Percentiles rank a stretch among this genome's conserved stretches.
These are phyloP conservation scores for Warburgia ugandensis DNA, from an alignment of 164 flowering plant genomes.

Conservation along the genomic window DNA sequence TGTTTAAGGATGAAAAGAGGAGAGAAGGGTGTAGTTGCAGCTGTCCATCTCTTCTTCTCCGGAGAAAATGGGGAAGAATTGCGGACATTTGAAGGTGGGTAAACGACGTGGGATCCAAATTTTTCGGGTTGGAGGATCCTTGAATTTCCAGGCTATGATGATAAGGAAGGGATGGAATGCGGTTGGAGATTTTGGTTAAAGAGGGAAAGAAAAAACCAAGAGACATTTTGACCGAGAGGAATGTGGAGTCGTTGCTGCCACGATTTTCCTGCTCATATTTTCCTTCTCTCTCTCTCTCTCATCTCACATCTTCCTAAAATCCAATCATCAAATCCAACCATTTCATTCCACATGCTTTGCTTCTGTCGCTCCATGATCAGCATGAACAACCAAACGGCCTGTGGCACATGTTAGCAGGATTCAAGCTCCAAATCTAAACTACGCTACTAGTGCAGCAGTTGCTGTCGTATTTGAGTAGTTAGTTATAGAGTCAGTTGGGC, in stretches of 20 bases:
- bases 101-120: background rate
- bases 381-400: too few species aligned
- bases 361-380: too few species aligned
- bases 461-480: too few species aligned
- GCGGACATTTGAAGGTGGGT: background rate
- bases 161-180: background rate
- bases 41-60: background rate
- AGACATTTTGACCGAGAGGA: constrained; percentile 3
- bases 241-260: background rate
- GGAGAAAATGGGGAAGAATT: background rate
- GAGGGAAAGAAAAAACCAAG: background rate
- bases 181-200: constrained; percentile 5
- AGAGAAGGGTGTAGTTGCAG: background rate
- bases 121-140: background rate
- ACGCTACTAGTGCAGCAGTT: too few species aligned
- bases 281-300: too few species aligned
- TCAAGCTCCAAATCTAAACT: too few species aligned
- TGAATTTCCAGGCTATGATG: constrained; percentile 4
- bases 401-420: too few species aligned
- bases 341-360: too few species aligned
- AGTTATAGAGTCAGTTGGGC: too few species aligned
- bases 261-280: too few species aligned
- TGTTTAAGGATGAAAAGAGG: background rate
- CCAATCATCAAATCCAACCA: too few species aligned
- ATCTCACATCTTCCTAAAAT: too few species aligned